Percentiles rank a stretch among this genome's conserved stretches.
phyloP scores from a whole-genome alignment of 129 eudicot genomes.

The Chrysanthemum makinoi region DNA sequence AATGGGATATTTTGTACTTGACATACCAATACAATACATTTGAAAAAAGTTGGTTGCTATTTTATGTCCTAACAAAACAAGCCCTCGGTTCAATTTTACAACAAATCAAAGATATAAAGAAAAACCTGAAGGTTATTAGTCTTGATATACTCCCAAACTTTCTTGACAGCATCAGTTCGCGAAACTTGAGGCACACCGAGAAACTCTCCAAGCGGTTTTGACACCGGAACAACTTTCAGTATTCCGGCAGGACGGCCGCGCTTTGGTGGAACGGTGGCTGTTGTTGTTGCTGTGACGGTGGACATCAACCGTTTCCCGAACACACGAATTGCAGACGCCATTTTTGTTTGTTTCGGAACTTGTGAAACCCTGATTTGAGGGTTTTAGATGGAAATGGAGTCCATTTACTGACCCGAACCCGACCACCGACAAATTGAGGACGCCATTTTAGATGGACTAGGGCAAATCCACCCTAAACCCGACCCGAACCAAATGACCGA shows the following conservation, averaged over 20 bases:
- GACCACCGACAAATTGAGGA: too few species aligned
- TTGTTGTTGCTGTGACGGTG: constrained; percentile 24
- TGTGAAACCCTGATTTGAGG: too few species aligned
- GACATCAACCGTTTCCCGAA: constrained; percentile 29
- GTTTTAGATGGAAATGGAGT: too few species aligned
- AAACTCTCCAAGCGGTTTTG: constrained; percentile 47
- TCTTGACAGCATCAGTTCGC: constrained; percentile 55
- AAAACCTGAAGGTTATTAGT: constrained; percentile 57
- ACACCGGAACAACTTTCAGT: constrained; percentile 41
- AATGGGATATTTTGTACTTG: too few species aligned
- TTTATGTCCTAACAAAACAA: too few species aligned
- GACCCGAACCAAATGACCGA: too few species aligned
- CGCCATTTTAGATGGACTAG: too few species aligned
- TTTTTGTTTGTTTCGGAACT: too few species aligned
- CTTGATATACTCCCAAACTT: constrained; percentile 64
- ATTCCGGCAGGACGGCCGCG: constrained; percentile 40
- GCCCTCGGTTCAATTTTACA: neutral
- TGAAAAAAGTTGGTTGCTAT: neutral
- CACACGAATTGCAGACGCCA: too few species aligned
- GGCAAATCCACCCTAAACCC: too few species aligned
- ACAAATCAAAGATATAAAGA: neutral
- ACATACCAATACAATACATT: too few species aligned
- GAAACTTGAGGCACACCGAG: constrained; percentile 50
- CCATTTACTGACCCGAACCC: too few species aligned
- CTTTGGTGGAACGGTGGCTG: constrained; percentile 28